phyloP scores from a whole-genome alignment of 192 early-diverging fungal species.

The Chytriomyces sp. region DNA sequence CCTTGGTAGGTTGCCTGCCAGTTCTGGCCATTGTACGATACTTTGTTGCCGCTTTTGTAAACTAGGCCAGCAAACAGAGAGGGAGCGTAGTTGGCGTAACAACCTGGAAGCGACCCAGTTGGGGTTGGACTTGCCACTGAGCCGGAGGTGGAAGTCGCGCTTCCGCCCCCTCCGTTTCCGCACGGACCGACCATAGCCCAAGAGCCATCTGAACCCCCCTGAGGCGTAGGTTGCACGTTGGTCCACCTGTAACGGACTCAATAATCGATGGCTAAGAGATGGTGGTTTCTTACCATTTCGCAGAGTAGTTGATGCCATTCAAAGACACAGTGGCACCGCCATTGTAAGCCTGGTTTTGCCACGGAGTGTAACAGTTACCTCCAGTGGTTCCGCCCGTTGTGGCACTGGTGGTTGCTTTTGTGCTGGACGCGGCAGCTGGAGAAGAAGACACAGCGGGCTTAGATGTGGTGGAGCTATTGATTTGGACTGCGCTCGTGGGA shows the following conservation, averaged over 20 bases:
- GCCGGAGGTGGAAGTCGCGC: not conserved
- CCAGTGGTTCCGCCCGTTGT: too few species aligned
- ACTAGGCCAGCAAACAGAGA: not conserved
- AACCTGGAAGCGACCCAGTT: not conserved
- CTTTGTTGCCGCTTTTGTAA: not conserved
- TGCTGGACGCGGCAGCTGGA: too few species aligned
- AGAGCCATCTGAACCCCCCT: not conserved
- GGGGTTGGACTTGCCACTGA: not conserved
- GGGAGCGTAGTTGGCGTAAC: not conserved
- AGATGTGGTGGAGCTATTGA: too few species aligned
- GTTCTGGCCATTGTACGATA: conserved; percentile 25
- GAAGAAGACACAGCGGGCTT: too few species aligned
- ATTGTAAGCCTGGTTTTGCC: not conserved
- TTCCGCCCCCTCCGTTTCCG: too few species aligned
- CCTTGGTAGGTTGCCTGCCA: conserved; percentile 12
- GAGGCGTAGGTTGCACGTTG: not conserved
- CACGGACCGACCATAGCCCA: too few species aligned
- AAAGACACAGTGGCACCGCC: not conserved
- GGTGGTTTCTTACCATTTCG: not conserved
- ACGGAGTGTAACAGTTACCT: not conserved
- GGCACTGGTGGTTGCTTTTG: too few species aligned
- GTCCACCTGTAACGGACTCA: not conserved
- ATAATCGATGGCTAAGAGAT: not conserved
- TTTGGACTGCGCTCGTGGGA: too few species aligned
- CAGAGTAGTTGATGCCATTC: not conserved